Base-by-base conservation (phyloP, 2,329 filamentous ascomycete species). In the Pseudogymnoascus sp. region DNA sequence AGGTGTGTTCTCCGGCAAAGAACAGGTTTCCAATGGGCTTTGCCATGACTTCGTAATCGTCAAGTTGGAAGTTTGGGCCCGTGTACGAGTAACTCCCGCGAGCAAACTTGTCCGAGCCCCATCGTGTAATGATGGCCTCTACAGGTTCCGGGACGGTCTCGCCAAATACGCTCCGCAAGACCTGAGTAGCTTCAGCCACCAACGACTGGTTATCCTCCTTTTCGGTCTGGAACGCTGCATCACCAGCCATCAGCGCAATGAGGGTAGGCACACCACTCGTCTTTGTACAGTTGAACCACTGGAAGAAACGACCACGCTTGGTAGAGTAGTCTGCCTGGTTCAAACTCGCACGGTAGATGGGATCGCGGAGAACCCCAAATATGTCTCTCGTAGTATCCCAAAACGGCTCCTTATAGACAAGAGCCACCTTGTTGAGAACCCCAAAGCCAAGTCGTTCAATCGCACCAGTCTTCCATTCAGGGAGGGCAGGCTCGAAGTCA, bases 1-100 rank as follows among this genome's bases (percentile, higher is more conserved):
- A 97, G 0, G 95, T 99, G 63, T 96, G 94, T 74, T 99, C 94
- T 57, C 94, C 94, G 14, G 93, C 94, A 74, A 99, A 99, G 74
- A 93, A 90, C 7, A 99, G 78, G 65, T 95, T 96, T 33, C 91
- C 92, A 33, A 97, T 80, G 1, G 89, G 79, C 57, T 84, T 83
- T 2, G 94, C 91, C 90, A 99, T 96, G 33, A 85, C 79, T 72
- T 97, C 90, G 74, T 99, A 99, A 72, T 99, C 94, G 59, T 92
- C 89, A 1, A 89, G 84, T 59, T 85, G 82, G 74, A 96, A 93
- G 54, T 85, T 81, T 5, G 92, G 87, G 0, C 90, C 92, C 1
- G 96, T 91, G 65, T 90, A 97, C 2, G 95, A 99, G 74, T 99
- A 99, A 72, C 90, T 97, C 33, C 94, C 94, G 64, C 88, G 82